These are phyloP conservation scores for Psilocybe sp. DNA, from an alignment of 768 basidiomycete genomes.

Conservation along the genomic window DNA sequence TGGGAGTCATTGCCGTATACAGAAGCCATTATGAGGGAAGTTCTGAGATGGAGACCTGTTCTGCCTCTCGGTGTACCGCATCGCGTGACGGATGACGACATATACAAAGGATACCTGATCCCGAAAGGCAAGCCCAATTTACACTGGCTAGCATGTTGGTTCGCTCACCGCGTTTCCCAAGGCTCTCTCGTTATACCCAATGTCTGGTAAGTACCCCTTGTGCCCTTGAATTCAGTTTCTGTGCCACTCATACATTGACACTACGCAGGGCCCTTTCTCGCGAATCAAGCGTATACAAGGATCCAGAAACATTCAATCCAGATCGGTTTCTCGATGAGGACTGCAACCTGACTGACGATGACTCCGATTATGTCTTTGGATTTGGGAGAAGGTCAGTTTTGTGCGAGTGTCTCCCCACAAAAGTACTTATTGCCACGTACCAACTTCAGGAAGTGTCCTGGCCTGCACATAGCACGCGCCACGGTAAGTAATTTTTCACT, in stretches of 20 bases:
- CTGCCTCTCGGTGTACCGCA: constrained; percentile 19
- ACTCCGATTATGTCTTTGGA: constrained; percentile 1
- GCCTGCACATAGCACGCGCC: neutral
- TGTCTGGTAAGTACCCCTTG: constrained; percentile 10
- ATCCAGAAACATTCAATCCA: constrained; percentile 7
- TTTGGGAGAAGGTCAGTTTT: constrained; percentile 4
- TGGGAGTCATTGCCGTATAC: constrained; percentile 20
- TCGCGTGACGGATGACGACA: constrained; percentile 19
- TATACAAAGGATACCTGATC: constrained; percentile 16
- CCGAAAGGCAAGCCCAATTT: constrained; percentile 12
- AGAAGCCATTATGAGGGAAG: constrained; percentile 12
- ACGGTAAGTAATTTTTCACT: neutral
- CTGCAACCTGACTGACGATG: constrained; percentile 3
- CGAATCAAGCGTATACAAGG: neutral
- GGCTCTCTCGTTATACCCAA: constrained; percentile 11
- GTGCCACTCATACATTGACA: no score
- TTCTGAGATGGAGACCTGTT: constrained; percentile 17
- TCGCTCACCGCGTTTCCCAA: neutral
- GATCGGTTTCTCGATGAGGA: constrained; percentile 3
- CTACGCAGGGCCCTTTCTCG: constrained; percentile 3
- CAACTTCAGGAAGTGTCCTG: neutral
- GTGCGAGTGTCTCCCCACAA: no score
- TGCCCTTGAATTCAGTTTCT: no score
- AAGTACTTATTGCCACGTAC: neutral
- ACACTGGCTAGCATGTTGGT: no score